Percentiles rank a stretch among this genome's conserved stretches.
phyloP scores from a whole-genome alignment of 192 early-diverging fungal genomes.

The Coemansia guatemalensis region DNA sequence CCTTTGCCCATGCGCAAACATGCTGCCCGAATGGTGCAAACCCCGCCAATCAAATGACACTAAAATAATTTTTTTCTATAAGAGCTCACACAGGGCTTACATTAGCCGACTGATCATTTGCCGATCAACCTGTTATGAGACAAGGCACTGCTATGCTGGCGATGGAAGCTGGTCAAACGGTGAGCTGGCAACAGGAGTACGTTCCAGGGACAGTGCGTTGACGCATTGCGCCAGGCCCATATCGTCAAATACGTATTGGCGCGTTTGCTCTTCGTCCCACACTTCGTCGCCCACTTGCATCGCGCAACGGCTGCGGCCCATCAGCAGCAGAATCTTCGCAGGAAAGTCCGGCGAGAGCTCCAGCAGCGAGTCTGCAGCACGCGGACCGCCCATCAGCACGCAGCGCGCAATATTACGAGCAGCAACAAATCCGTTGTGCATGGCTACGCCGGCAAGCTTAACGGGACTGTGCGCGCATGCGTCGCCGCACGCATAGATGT shows the following conservation, averaged over 20 bases:
- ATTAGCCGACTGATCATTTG: too few species aligned
- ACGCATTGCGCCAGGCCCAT: constrained; percentile 34
- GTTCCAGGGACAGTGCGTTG: constrained; percentile 9
- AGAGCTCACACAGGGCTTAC: too few species aligned
- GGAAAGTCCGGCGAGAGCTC: constrained; percentile 16
- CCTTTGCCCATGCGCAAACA: too few species aligned
- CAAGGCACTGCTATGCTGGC: too few species aligned
- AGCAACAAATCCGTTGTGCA: constrained; percentile 40
- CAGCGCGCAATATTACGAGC: constrained; percentile 39
- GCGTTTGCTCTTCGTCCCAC: constrained; percentile 20
- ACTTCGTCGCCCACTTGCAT: constrained; percentile 36
- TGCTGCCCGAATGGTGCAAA: too few species aligned
- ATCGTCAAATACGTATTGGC: constrained; percentile 18
- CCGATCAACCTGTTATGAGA: too few species aligned
- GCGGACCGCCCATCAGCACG: not conserved
- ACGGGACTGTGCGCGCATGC: constrained; percentile 48
- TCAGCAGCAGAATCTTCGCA: constrained; percentile 34
- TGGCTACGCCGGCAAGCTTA: constrained; percentile 45
- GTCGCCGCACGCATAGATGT: constrained; percentile 80
- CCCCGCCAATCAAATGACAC: too few species aligned
- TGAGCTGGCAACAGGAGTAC: too few species aligned
- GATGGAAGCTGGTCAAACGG: too few species aligned
- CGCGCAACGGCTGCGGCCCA: constrained; percentile 34
- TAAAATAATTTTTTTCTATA: too few species aligned
- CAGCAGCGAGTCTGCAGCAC: constrained; percentile 4